Percentiles rank a stretch among this genome's conserved stretches.
Evolutionary conservation across 441 rosid species (phyloP).

Genomic region (Raphanus hybrid): DNA sequence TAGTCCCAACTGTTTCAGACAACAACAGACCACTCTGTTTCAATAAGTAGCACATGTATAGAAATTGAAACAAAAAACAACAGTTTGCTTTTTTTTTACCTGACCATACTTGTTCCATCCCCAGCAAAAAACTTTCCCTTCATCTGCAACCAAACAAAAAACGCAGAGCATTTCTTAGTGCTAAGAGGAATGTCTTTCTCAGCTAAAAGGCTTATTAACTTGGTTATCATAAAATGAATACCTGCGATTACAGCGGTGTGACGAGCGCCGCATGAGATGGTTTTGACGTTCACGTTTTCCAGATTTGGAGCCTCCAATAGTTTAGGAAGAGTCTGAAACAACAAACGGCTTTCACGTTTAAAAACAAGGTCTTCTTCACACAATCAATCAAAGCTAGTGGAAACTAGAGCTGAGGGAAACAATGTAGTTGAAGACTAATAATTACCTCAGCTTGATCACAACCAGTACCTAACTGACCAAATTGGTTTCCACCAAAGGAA

Average conservation of each 20-base stretch:
- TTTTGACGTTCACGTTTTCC: slow-evolving; percentile 62
- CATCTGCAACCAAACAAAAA: slow-evolving; percentile 57
- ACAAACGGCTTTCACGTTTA: slow-evolving; percentile 40
- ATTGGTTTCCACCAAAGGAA: slow-evolving; percentile 97
- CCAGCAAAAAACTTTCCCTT: slow-evolving; percentile 83
- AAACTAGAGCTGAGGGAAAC: background rate
- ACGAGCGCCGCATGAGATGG: slow-evolving; percentile 93
- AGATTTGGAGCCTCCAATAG: slow-evolving; percentile 85
- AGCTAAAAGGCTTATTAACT: background rate
- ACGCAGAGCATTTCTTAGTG: background rate
- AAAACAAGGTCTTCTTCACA: background rate
- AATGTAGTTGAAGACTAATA: slow-evolving; percentile 8
- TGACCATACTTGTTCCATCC: slow-evolving; percentile 99
- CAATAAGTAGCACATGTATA: background rate
- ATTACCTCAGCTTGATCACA: slow-evolving; percentile 96
- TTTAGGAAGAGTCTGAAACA: slow-evolving; percentile 81
- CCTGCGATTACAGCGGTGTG: slow-evolving; percentile 83
- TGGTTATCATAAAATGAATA: slow-evolving; percentile 29
- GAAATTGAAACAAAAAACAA: background rate
- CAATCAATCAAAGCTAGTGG: background rate
- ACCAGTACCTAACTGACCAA: slow-evolving; percentile 98
- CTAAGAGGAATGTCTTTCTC: slow-evolving; percentile 8
- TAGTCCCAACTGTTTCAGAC: slow-evolving; percentile 79
- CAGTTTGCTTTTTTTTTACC: slow-evolving; percentile 50
- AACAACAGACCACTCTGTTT: slow-evolving; percentile 8